These are phyloP conservation scores for Monosporascus sp. DNA, from an alignment of 2,329 filamentous ascomycete genomes.

Conservation along the genomic window DNA sequence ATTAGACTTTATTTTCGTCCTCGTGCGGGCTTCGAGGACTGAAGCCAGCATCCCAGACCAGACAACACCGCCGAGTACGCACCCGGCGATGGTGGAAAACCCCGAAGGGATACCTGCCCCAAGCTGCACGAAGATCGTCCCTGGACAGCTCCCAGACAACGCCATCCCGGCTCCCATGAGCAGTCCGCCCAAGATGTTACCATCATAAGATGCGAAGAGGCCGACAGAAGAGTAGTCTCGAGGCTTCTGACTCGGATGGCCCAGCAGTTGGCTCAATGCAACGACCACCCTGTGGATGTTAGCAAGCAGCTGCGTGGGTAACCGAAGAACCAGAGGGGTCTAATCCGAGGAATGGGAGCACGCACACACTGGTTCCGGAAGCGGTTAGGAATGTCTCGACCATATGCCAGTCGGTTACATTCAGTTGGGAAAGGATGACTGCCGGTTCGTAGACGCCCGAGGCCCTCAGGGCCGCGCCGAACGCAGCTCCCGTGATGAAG, in stretches of 20 bases:
- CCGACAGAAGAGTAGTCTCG: constrained; percentile 47
- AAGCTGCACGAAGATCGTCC: constrained; percentile 57
- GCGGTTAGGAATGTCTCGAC: constrained; percentile 58
- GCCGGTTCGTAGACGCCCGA: constrained; percentile 56
- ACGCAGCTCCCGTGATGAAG: constrained; percentile 47
- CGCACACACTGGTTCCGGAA: constrained; percentile 56
- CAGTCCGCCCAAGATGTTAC: constrained; percentile 58
- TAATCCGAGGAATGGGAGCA: constrained; percentile 6
- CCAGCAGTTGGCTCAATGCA: constrained; percentile 36
- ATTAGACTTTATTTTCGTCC: constrained; percentile 14
- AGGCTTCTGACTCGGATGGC: constrained; percentile 38
- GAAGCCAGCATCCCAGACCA: constrained; percentile 41
- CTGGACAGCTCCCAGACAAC: constrained; percentile 59
- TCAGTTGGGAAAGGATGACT: constrained; percentile 56
- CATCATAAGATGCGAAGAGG: constrained; percentile 52
- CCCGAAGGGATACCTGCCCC: constrained; percentile 48
- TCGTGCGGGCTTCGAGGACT: constrained; percentile 23
- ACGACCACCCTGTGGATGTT: constrained; percentile 26
- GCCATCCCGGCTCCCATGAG: constrained; percentile 63
- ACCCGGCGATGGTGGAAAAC: constrained; percentile 47
- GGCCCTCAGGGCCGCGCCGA: constrained; percentile 55
- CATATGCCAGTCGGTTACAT: constrained; percentile 59
- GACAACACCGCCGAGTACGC: constrained; percentile 48
- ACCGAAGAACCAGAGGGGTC: background rate
- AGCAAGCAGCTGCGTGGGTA: background rate